Base-by-base conservation (phyloP, 768 basidiomycete genomes). In the Hypholoma fasciculare region DNA sequence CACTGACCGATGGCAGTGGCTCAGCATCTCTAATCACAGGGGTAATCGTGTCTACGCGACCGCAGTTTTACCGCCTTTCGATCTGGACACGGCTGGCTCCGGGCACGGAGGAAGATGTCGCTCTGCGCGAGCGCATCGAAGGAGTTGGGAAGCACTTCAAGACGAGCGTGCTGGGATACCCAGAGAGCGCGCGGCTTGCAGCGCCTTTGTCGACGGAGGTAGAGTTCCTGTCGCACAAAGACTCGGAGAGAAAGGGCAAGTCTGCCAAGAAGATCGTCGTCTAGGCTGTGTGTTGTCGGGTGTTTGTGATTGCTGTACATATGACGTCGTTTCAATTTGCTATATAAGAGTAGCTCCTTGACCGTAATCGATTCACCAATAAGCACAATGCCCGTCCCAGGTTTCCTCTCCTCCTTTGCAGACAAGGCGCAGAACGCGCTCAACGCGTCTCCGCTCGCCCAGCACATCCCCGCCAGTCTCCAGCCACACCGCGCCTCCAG, bases 1-100 rank as follows among this genome's bases (percentile, higher is more conserved):
- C 87, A 20, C 69, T 69, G 58, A 67, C 74, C 47, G 82, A 78
- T 71, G 61, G 81, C 62, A 61, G 69, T 63, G 50, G 72, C 72
- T 77, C 77, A 7, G 78, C 80, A 62, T 86, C 88, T 38, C 77
- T 93, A 63, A 88, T 90, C 64, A 98, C 96, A 0, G 95, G 95
- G 50, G 95, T 97, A 52, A 98, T 99, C 66, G 89, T 98, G 47
- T 96, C 93, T 4, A 88, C 92, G 44, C 89, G 97, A 63, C 94
- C 93, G 57, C 88, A 90, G 73, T 98, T 98, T 74, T 99, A 94
- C 78, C 90, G 97, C 42, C 73, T 99, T 66, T 95, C 93, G 63
- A 96, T 99, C 79, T 99, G 97, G 97, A 99, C 97, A 49, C 86
- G 96, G 40, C 76, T 86, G 36, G 91, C 96, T 4, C 90, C 93